Conservation (phyloP, 2,329 filamentous ascomycete genomes). For the Trichophyton benhamiae region DNA sequence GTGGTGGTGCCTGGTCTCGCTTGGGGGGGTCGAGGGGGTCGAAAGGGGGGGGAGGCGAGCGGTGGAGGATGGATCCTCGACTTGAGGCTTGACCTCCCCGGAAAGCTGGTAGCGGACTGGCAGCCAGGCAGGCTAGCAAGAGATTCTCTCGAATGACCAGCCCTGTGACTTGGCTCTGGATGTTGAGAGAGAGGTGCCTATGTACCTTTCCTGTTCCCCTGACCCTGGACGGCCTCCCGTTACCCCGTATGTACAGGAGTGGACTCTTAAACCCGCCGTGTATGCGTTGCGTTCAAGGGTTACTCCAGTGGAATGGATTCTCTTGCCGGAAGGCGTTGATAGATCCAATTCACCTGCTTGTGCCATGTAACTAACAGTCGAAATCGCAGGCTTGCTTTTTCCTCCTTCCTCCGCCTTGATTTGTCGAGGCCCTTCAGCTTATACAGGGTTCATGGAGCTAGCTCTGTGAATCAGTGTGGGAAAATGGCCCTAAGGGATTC, state of each 20-base stretch:
- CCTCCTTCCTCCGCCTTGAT: not conserved
- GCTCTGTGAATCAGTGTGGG: conserved; percentile 1
- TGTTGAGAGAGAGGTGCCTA: not conserved
- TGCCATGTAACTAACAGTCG: conserved; percentile 1
- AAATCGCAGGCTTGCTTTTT: conserved; percentile 3
- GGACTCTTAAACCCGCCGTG: not conserved
- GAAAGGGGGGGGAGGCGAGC: no score
- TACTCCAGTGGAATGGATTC: conserved; percentile 3
- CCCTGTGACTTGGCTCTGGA: not conserved
- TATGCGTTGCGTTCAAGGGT: not conserved
- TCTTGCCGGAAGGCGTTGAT: conserved; percentile 2
- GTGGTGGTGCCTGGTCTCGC: no score
- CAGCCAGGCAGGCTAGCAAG: no score
- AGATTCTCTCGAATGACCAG: no score
- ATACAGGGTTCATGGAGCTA: not conserved
- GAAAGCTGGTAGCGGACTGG: not conserved
- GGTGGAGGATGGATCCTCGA: no score
- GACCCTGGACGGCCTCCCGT: not conserved
- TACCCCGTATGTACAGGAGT: not conserved
- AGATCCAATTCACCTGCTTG: conserved; percentile 3
- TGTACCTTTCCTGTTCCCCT: not conserved
- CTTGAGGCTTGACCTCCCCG: not conserved
- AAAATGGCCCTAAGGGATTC: not conserved
- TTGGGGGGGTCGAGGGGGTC: no score
- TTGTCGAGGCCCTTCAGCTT: conserved; percentile 1